These are phyloP conservation scores for Geranomyces michiganensis DNA, from an alignment of 192 early-diverging fungal species.

Conservation along the genomic window DNA sequence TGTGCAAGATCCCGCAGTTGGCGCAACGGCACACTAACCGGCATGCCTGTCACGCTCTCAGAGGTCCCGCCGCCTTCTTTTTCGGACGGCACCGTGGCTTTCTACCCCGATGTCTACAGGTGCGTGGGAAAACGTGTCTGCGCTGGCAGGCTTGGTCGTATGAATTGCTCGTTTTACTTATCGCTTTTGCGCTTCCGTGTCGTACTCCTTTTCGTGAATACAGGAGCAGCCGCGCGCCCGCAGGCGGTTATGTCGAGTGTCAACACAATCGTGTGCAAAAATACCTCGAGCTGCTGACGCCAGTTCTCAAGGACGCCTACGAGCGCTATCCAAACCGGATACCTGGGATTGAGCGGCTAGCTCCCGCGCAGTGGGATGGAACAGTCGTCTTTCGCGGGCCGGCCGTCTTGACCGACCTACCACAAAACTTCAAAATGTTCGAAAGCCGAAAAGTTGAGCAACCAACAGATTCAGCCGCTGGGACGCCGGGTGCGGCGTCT, in stretches of 20 bases:
- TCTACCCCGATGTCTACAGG: constrained; percentile 25
- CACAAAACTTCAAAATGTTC: constrained; percentile 25
- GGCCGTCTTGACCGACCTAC: constrained; percentile 9
- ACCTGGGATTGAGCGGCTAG: constrained; percentile 15
- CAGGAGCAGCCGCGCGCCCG: constrained; percentile 21
- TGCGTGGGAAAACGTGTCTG: too few species aligned
- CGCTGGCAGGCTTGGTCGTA: too few species aligned
- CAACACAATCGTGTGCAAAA: constrained; percentile 24
- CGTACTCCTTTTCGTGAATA: too few species aligned
- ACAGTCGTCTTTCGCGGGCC: constrained; percentile 7
- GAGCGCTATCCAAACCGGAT: constrained; percentile 10
- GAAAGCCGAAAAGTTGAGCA: constrained; percentile 21
- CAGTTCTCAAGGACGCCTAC: constrained; percentile 23
- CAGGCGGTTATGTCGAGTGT: constrained; percentile 31
- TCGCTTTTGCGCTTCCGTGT: too few species aligned
- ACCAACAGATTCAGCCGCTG: neutral
- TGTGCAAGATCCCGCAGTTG: too few species aligned
- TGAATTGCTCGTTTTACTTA: too few species aligned
- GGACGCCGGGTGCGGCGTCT: neutral
- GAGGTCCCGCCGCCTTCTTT: constrained; percentile 16
- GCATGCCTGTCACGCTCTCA: constrained; percentile 23
- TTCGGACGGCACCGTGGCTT: constrained; percentile 25
- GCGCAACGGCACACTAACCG: neutral
- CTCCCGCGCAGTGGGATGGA: constrained; percentile 1
- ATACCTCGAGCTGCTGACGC: constrained; percentile 23